Conservation (phyloP, 306 rosid species). For the Glycine tomentella region DNA sequence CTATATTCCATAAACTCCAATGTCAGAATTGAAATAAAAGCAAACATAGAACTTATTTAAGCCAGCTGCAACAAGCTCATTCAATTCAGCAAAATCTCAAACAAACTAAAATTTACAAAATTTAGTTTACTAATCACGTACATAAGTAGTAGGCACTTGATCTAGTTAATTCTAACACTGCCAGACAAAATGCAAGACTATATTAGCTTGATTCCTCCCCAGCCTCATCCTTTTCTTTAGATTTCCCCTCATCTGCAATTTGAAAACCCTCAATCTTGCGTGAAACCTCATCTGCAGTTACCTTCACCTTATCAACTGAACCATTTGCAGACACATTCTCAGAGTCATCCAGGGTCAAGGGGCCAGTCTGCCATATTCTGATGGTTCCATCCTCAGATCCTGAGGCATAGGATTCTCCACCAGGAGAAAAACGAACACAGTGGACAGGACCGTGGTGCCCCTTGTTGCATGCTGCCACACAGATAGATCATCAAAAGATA, state of each 20-base stretch:
- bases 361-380: slow-evolving; percentile 98
- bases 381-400: slow-evolving; percentile 99
- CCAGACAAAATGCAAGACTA: slow-evolving; percentile 35
- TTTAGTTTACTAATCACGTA: slow-evolving; percentile 46
- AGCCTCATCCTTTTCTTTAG: slow-evolving; percentile 72
- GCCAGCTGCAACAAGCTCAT: slow-evolving; percentile 45
- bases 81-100: slow-evolving; percentile 46
- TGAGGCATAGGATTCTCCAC: slow-evolving; percentile 98
- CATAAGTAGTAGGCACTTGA: slow-evolving; percentile 42
- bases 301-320: slow-evolving; percentile 63
- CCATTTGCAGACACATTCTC: slow-evolving; percentile 67
- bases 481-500: slow-evolving; percentile 37
- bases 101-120: slow-evolving; percentile 59
- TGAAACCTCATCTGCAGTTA: slow-evolving; percentile 72
- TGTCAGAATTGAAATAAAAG: slow-evolving; percentile 25
- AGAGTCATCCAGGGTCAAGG: slow-evolving; percentile 65
- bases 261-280: slow-evolving; percentile 86
- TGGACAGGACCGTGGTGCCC: slow-evolving; percentile 99
- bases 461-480: slow-evolving; percentile 92
- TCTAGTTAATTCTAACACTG: slow-evolving; percentile 43
- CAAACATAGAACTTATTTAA: slow-evolving; percentile 34
- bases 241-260: slow-evolving; percentile 68
- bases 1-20: slow-evolving; percentile 33
- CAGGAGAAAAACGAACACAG: slow-evolving; percentile 95
- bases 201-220: slow-evolving; percentile 56